A percentile compares a stretch with the other conserved stretches of the same genome.
Evolutionary conservation across 1,284 basidiomycete genomes (phyloP).

Genomic region (Ustanciosporium gigantosporum): DNA sequence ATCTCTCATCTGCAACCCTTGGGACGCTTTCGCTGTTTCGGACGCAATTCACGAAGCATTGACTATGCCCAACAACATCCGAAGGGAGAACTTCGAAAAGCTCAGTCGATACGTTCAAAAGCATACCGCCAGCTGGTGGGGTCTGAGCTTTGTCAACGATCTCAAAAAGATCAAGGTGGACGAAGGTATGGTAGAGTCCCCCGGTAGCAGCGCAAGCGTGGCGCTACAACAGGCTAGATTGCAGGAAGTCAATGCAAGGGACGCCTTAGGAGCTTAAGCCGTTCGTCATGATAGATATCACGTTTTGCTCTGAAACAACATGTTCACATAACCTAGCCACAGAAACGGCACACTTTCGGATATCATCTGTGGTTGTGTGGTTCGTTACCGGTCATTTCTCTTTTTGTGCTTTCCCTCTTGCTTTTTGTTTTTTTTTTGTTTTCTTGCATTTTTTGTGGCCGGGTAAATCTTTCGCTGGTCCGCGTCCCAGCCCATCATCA

Average conservation of each 20-base stretch:
- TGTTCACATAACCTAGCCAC: no score
- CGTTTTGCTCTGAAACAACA: no score
- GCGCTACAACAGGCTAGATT: background rate
- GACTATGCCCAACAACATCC: conserved; percentile 78
- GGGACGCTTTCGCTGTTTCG: conserved; percentile 79
- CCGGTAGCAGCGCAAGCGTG: background rate
- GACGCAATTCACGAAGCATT: conserved; percentile 93
- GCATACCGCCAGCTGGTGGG: conserved; percentile 60
- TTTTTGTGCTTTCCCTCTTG: no score
- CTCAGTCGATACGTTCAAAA: conserved; percentile 71
- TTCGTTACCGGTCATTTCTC: no score
- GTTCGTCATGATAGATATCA: no score
- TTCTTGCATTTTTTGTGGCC: no score
- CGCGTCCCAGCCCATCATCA: no score
- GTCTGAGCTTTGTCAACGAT: conserved; percentile 53
- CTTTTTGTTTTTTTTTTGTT: no score
- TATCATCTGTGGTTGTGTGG: no score
- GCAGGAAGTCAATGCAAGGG: background rate
- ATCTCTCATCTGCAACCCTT: conserved; percentile 60
- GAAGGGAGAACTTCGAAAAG: conserved; percentile 90
- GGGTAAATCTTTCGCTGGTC: no score
- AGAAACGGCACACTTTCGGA: no score
- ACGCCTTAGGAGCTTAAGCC: background rate
- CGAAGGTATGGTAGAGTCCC: conserved; percentile 4
- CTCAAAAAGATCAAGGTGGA: conserved; percentile 42